Conservation (phyloP, 768 basidiomycete genomes). For the Rhodocollybia butyracea region DNA sequence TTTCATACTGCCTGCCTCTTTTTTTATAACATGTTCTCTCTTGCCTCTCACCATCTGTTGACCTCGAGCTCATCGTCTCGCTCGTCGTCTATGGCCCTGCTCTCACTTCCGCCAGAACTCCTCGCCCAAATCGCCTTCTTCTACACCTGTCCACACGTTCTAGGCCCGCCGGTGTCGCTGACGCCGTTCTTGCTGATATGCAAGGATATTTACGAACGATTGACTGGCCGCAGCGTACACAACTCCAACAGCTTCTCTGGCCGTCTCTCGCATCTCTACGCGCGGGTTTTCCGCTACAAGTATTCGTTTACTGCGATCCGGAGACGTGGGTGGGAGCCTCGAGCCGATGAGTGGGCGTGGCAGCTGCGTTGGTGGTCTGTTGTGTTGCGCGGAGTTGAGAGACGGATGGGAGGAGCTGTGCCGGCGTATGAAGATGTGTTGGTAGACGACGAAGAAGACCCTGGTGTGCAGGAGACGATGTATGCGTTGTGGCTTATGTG, state of each 20-base stretch:
- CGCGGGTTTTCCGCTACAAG: slow-evolving; percentile 48
- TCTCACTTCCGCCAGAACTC: slow-evolving; percentile 43
- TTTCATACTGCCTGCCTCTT: no score
- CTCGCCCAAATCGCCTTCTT: slow-evolving; percentile 47
- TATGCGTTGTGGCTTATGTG: slow-evolving; percentile 53
- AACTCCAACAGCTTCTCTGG: no score
- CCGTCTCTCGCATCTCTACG: slow-evolving; percentile 39
- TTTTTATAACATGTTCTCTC: no score
- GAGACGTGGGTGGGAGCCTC: slow-evolving; percentile 46
- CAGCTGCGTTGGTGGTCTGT: slow-evolving; percentile 34
- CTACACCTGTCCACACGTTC: slow-evolving; percentile 34
- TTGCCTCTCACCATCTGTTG: no score
- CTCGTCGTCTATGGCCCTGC: slow-evolving; percentile 20
- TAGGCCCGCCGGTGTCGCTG: slow-evolving; percentile 46
- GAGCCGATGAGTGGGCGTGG: slow-evolving; percentile 25
- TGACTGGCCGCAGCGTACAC: no score
- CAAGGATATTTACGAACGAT: slow-evolving; percentile 29
- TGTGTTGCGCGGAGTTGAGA: slow-evolving; percentile 38
- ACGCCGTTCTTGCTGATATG: slow-evolving; percentile 47
- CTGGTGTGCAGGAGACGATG: slow-evolving; percentile 29
- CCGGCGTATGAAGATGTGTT: slow-evolving; percentile 18
- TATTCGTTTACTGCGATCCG: slow-evolving; percentile 53
- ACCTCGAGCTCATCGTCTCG: no score
- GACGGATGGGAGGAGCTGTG: slow-evolving; percentile 22
- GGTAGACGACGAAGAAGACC: slow-evolving; percentile 30